Evolutionary conservation across 371 early-diverging fungal genomes (phyloP).

Genomic region (Mortierella polycephala): DNA sequence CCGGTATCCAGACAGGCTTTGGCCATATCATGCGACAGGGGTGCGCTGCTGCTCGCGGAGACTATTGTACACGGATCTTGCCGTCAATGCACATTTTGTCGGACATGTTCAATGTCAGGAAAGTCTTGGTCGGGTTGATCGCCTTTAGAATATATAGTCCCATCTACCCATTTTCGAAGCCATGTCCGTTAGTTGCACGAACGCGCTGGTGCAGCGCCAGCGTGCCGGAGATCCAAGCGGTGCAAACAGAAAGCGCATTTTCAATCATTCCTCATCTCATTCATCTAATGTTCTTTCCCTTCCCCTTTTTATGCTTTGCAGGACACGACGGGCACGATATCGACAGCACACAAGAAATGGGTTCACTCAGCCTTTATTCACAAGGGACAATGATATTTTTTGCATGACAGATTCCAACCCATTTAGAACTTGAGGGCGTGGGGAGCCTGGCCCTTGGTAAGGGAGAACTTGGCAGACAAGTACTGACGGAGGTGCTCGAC

Average conservation of each 20-base stretch:
- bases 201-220: conserved; percentile 5
- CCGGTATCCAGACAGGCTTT: conserved; percentile 31
- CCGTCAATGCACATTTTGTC: conserved; percentile 9
- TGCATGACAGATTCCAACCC: neutral
- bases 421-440: conserved; percentile 93
- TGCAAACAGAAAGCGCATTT: neutral
- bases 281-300: neutral
- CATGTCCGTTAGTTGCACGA: neutral
- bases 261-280: too few species aligned
- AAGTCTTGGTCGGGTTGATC: neutral
- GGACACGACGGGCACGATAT: neutral
- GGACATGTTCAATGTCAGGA: neutral
- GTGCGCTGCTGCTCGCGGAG: neutral
- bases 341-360: conserved; percentile 23
- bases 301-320: conserved; percentile 1
- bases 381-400: conserved; percentile 17
- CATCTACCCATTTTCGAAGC: too few species aligned
- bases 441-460: conserved; percentile 95
- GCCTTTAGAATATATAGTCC: neutral
- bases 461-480: conserved; percentile 86
- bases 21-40: conserved; percentile 16
- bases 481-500: conserved; percentile 87
- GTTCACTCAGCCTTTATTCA: conserved; percentile 50
- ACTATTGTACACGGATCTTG: conserved; percentile 3
- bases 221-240: conserved; percentile 2